Evolutionary conservation across 352 stramenopile genomes (phyloP).

Genomic region (Phytopythium kandeliae): DNA sequence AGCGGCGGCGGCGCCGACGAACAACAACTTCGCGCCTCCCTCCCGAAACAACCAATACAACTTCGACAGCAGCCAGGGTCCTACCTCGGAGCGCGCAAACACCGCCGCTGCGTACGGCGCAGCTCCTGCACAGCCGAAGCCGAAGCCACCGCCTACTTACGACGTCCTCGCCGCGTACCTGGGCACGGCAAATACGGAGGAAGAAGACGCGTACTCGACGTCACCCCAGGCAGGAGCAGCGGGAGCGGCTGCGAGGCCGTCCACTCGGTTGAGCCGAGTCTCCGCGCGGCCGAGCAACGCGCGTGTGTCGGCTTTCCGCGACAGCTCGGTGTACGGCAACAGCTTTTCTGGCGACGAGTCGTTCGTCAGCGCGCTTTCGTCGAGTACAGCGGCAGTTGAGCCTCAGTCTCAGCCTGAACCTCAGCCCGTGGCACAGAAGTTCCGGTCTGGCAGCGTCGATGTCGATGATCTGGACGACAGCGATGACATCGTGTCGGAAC

Average conservation of each 20-base stretch:
- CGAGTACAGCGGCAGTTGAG: slow-evolving; percentile 1
- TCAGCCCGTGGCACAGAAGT: no score
- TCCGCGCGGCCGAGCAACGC: slow-evolving; percentile 5
- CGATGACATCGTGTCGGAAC: slow-evolving; percentile 15
- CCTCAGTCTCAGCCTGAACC: no score
- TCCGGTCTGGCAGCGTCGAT: slow-evolving; percentile 31
- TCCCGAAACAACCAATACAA: slow-evolving; percentile 31
- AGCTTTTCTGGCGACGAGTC: slow-evolving; percentile 9
- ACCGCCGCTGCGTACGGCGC: background rate
- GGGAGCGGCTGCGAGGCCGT: background rate
- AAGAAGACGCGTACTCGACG: slow-evolving; percentile 16
- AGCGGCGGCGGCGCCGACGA: background rate
- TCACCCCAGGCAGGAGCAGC: slow-evolving; percentile 12
- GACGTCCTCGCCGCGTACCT: slow-evolving; percentile 36
- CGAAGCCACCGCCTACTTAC: slow-evolving; percentile 16
- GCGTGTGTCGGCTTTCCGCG: slow-evolving; percentile 15
- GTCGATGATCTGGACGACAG: slow-evolving; percentile 25
- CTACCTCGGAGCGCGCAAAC: background rate
- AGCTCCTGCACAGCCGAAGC: slow-evolving; percentile 1
- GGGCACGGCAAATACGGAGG: slow-evolving; percentile 18
- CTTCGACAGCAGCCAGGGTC: slow-evolving; percentile 7
- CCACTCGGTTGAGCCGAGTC: background rate
- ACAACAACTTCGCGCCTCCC: background rate
- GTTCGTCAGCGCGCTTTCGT: slow-evolving; percentile 1
- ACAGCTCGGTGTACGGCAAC: slow-evolving; percentile 9